phyloP scores from a whole-genome alignment of 768 basidiomycete genomes.

The Cantharellus anzutake region DNA sequence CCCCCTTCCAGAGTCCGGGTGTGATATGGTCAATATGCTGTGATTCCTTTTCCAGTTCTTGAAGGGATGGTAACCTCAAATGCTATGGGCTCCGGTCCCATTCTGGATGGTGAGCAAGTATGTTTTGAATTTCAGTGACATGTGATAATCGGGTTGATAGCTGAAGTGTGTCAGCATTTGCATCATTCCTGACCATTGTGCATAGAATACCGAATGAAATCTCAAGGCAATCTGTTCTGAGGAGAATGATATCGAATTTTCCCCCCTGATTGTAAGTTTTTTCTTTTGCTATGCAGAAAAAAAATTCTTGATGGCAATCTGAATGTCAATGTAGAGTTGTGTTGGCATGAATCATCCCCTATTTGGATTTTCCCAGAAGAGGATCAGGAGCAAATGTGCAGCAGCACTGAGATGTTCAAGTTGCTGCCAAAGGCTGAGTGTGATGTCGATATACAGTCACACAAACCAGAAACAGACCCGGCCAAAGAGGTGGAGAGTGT shows the following conservation, averaged over 20 bases:
- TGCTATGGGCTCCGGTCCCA: too few species aligned
- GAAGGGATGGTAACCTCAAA: too few species aligned
- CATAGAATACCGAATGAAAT: too few species aligned
- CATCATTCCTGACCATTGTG: too few species aligned
- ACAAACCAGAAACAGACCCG: slow-evolving; percentile 13
- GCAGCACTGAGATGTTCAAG: too few species aligned
- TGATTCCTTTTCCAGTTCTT: too few species aligned
- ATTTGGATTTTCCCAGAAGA: slow-evolving; percentile 19
- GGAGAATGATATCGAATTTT: slow-evolving; percentile 19
- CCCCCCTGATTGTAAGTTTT: slow-evolving; percentile 18
- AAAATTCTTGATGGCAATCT: slow-evolving; percentile 4
- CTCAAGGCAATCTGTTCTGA: slow-evolving; percentile 14
- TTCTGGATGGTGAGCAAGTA: too few species aligned
- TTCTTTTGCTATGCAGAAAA: slow-evolving; percentile 17
- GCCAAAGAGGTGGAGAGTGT: slow-evolving; percentile 13
- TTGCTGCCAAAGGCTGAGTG: slow-evolving; percentile 14
- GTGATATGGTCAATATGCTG: neutral
- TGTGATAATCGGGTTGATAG: too few species aligned
- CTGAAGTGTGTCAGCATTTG: too few species aligned
- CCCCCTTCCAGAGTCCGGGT: neutral
- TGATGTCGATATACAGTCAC: slow-evolving; percentile 16
- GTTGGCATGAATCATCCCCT: too few species aligned
- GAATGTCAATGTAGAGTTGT: too few species aligned
- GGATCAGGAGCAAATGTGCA: slow-evolving; percentile 13
- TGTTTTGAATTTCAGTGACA: too few species aligned